Evolutionary conservation across 2,329 filamentous ascomycete genomes (phyloP), one percentile per base, ranked within the genome.

Genomic region (Penicillium hesseltinei): DNA sequence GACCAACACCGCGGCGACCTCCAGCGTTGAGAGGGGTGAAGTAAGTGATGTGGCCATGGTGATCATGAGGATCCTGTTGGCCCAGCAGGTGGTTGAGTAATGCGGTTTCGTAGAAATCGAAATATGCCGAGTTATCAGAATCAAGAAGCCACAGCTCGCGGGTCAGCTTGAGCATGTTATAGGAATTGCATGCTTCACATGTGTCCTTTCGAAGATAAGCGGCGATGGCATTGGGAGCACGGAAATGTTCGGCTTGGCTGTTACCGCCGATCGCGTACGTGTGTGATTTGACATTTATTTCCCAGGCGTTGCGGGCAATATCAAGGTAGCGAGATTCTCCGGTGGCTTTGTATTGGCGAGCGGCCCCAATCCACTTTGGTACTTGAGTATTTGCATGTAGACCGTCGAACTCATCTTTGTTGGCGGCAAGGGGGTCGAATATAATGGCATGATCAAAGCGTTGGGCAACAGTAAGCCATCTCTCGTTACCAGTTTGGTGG

Each of bases 121-220:
- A 82, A 66, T 82, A 82, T 1, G 70, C 66, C 3, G 76, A 66
- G 19, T 69, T 70, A 0, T 60, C 67, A 0, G 80, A 79, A 29
- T 80, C 71, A 33, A 77, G 66, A 1, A 73, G 67, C 77, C 78
- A 84, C 5, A 84, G 72, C 54, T 83, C 80, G 0, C 80, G 75
- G 0, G 81, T 82, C 36, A 84, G 68, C 64, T 83, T 83, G 45
- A 83, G 77, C 81, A 83, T 84, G 62, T 84, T 84, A 65, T 83
- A 82, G 0, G 79, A 80, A 66, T 83, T 83, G 69, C 81, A 83
- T 2, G 75, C 75, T 67, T 84, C 81, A 44, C 75, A 77, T 0
- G 81, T 82, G 63, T 84, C 81, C 0, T 69, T 33, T 13, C 5
- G 68, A 11, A 84, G 69, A 51, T 75, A 78, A 3, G 62, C 64